Evolutionary conservation across 2,329 filamentous ascomycete genomes (phyloP).

Genomic region (Exophiala mesophila): DNA sequence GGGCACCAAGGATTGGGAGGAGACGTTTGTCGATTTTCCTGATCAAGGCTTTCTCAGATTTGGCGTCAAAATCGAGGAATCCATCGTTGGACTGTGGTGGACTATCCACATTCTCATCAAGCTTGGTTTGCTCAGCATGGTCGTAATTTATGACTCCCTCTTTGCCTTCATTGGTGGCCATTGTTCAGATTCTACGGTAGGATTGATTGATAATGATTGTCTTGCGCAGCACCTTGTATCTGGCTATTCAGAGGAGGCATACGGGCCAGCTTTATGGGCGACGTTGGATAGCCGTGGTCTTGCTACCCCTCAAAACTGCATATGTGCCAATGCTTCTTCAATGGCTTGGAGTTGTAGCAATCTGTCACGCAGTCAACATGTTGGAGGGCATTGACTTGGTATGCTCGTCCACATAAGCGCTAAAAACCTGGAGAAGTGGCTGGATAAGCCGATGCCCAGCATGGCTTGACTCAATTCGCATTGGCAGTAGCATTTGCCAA

Average conservation of each 20-base stretch:
- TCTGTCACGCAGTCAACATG: neutral
- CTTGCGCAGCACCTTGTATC: no score
- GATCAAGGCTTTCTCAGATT: neutral
- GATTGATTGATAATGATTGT: neutral
- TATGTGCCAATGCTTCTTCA: no score
- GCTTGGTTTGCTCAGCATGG: neutral
- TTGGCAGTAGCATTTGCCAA: neutral
- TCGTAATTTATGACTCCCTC: neutral
- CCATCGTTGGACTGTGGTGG: neutral
- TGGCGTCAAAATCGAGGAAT: neutral
- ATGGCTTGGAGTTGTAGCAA: no score
- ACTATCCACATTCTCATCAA: neutral
- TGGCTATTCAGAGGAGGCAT: no score
- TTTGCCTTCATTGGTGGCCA: neutral
- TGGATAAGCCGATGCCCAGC: no score
- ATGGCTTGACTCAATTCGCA: neutral
- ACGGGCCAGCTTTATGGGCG: no score
- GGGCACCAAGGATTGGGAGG: conserved; percentile 27
- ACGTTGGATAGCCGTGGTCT: no score
- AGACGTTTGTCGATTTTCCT: conserved; percentile 27
- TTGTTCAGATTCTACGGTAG: neutral
- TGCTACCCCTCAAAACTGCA: no score
- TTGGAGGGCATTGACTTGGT: neutral
- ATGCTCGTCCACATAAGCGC: no score
- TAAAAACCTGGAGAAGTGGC: no score